Percentiles rank a stretch among this genome's conserved stretches.
phyloP scores from a whole-genome alignment of 306 rosid genomes.

The Clitoria ternatea region DNA sequence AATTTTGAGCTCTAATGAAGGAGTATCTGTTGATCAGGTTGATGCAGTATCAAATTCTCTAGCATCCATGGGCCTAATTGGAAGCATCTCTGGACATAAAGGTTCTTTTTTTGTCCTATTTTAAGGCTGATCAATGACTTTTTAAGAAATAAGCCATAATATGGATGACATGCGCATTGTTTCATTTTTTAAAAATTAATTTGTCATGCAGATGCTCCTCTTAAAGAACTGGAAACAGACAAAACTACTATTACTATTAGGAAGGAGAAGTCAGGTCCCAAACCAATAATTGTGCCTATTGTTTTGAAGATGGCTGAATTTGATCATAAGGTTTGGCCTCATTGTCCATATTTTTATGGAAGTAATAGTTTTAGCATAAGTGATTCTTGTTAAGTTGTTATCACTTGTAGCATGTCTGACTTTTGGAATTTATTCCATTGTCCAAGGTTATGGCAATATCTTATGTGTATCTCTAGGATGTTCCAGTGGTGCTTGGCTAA shows the following conservation, averaged over 20 bases:
- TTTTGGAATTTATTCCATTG: not conserved
- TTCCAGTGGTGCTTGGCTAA: not conserved
- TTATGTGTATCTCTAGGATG: slow-evolving; percentile 8
- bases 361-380: not conserved
- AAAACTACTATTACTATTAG: slow-evolving; percentile 28
- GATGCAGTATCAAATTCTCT: slow-evolving; percentile 41
- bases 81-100: slow-evolving; percentile 37
- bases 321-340: slow-evolving; percentile 78
- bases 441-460: not conserved
- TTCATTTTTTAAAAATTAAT: slow-evolving; percentile 7
- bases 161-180: not conserved
- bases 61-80: slow-evolving; percentile 38
- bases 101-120: slow-evolving; percentile 38
- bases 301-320: slow-evolving; percentile 95
- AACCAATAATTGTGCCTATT: slow-evolving; percentile 78
- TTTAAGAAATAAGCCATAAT: slow-evolving; percentile 2
- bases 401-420: not conserved
- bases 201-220: slow-evolving; percentile 51
- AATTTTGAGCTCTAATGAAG: slow-evolving; percentile 35
- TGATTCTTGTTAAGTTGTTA: slow-evolving; percentile 12
- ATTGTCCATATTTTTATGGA: slow-evolving; percentile 1
- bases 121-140: slow-evolving; percentile 10
- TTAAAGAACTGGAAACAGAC: slow-evolving; percentile 37
- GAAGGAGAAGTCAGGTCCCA: slow-evolving; percentile 72
- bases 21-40: slow-evolving; percentile 33